Evolutionary conservation across 164 flowering plant genomes (phyloP).

Genomic region (Houttuynia cordata): DNA sequence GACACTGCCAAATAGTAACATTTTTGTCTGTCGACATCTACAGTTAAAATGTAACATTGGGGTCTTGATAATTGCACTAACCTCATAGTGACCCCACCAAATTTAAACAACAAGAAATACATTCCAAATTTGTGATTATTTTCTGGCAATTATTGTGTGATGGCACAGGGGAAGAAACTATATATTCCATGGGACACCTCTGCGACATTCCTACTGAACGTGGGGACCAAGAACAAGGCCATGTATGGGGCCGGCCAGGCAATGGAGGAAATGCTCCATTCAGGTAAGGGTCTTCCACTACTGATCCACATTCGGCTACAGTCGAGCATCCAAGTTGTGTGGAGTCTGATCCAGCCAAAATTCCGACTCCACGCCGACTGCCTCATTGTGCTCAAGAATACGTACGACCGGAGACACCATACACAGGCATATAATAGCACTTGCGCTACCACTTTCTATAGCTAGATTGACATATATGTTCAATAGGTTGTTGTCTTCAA

Average conservation of each 20-base stretch:
- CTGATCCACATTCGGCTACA: constrained; percentile 22
- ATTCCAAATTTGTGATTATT: neutral
- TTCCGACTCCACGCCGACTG: constrained; percentile 42
- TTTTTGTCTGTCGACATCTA: too few relatives aligned
- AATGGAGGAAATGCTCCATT: constrained; percentile 67
- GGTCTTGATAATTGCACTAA: too few relatives aligned
- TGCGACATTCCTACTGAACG: constrained; percentile 20
- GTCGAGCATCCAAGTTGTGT: constrained; percentile 36
- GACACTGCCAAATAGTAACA: too few relatives aligned
- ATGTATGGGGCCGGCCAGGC: constrained; percentile 77
- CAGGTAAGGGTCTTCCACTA: constrained; percentile 52
- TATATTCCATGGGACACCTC: constrained; percentile 22
- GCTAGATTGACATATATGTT: neutral
- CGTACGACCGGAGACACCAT: constrained; percentile 26
- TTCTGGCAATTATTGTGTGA: neutral
- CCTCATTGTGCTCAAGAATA: constrained; percentile 17
- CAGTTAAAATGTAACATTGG: too few relatives aligned
- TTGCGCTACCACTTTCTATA: constrained; percentile 20
- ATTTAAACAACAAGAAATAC: neutral
- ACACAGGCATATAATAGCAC: constrained; percentile 38
- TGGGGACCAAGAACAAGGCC: constrained; percentile 49
- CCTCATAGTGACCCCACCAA: too few relatives aligned
- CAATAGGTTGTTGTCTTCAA: too few relatives aligned
- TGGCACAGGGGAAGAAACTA: constrained; percentile 33
- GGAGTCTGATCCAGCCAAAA: constrained; percentile 31